Base-by-base conservation (phyloP, 2,329 filamentous ascomycete species). In the Hypoxylon sp. region DNA sequence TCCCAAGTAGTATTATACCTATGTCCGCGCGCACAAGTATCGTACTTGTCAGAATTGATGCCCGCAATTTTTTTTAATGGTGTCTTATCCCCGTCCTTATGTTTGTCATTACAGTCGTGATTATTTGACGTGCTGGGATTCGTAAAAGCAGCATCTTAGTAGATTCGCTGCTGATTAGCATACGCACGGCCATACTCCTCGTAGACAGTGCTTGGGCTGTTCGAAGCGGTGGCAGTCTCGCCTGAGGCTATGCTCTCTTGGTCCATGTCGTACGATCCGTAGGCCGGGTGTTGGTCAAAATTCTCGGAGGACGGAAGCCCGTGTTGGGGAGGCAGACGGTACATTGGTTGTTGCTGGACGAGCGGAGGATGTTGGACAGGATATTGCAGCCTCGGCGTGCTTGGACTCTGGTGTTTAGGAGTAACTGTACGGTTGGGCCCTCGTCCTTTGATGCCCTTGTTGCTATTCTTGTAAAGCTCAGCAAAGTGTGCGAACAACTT, bases 401-500 rank as follows among this genome's bases (percentile, higher is more conserved):
- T 60, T 38, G 70, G 70, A 9, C 60, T 70, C 72, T 77, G 80
- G 21, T 68, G 67, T 55, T 72, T 76, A 17, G 74, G 72, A 30
- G 70, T 78, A 59, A 94, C 91, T 63, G 89, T 89, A 62, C 93
- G 86, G 73, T 94, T 92, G 77, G 95, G 96, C 46, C 96, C 96
- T 49, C 96, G 90, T 10, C 96, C 96, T 81, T 98, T 98, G 84
- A 98, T 98, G 1, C 96, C 96, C 80, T 97, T 97, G 86, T 98
- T 98, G 81, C 92, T 94, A 81, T 98, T 97, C 84, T 97, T 97
- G 86, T 97, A 98, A n/a, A 97, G 85, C 0, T 86, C 86, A 3
- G 90, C 87, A 77, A 98, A 96, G 81, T 97, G 97, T 72, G 91
- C 88, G 83, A 92, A 93, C 55, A 98, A 84, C 65, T 93, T 90